Base-by-base conservation (phyloP, 495 filamentous ascomycete genomes). In the Bombardia bombarda region DNA sequence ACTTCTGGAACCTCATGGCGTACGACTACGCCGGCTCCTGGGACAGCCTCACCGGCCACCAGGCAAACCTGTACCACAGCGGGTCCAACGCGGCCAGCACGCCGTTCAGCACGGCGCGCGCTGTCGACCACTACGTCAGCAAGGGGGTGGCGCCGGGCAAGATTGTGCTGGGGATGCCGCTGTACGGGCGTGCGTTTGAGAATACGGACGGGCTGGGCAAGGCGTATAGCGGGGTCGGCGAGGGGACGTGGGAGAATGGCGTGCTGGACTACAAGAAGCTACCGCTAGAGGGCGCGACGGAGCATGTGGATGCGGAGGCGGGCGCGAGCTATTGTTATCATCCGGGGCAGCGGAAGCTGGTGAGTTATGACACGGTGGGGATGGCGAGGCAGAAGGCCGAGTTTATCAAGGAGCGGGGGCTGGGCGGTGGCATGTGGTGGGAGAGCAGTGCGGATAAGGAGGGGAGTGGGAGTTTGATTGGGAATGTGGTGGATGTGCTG, bases 381-480 rank as follows among this genome's bases (percentile, higher is more conserved):
- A 77, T 87, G 57, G 83, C 81, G 9, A 65, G 68, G 47, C 26
- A 52, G 38, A 97, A 96, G 69, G 80, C 78, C 2, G 63, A 71
- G 25, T 95, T 79, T 59, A 75, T 95, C 49, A 70, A 66, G 51
- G 42, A 71, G 10, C 66, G 73, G 32, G 72, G 77, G 2, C 69
- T 95, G 4, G 89, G 86, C 1, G 89, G 90, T 16, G 86, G 72
- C 12, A 97, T 96, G 90, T 96, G 88, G 89, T 97, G 90, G 90
- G 90, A 97, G 66, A 84, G 80, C 52, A 89, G 81, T 61, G 82
- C 74, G 4, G 90, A 96, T 60, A 86, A 82, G 62, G 55, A 52
- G 2, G 78, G 77, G 0, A 62, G 70, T 4, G 73, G 79, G 37
- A 88, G 85, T 56, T 50, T 92, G 63, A 86, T 93, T 41, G 73